These are phyloP conservation scores for Apocynum venetum DNA, from an alignment of 257 asterid species.

Conservation along the genomic window DNA sequence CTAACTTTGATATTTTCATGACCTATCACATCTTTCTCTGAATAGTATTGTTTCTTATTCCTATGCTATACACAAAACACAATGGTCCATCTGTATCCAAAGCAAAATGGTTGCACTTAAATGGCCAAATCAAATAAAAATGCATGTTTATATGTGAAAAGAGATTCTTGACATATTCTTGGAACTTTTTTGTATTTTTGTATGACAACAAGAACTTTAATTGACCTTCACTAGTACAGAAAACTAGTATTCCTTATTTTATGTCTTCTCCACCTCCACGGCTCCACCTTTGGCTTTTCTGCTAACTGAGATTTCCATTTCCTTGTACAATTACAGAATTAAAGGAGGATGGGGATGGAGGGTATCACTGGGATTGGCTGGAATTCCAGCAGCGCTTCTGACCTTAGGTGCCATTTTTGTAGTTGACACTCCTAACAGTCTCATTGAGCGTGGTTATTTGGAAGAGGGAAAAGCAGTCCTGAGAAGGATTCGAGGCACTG, in stretches of 20 bases:
- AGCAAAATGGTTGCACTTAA: neutral
- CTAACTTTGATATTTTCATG: neutral
- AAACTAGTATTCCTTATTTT: too few relatives aligned
- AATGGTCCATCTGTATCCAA: too few relatives aligned
- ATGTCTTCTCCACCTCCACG: too few relatives aligned
- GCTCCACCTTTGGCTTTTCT: too few relatives aligned
- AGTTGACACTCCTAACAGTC: constrained; percentile 83
- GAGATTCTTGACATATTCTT: too few relatives aligned
- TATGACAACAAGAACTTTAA: too few relatives aligned
- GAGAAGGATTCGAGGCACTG: constrained; percentile 65
- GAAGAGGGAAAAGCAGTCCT: constrained; percentile 76
- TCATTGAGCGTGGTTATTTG: constrained; percentile 69
- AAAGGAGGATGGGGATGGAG: constrained; percentile 91
- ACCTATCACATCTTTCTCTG: neutral
- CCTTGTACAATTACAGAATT: constrained; percentile 35
- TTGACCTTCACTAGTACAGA: too few relatives aligned
- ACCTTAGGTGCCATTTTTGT: constrained; percentile 70
- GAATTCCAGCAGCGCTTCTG: constrained; percentile 69
- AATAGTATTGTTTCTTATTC: neutral
- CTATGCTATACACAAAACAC: too few relatives aligned
- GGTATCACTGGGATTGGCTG: constrained; percentile 77
- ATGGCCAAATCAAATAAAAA: neutral
- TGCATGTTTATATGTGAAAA: too few relatives aligned
- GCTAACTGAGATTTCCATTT: neutral
- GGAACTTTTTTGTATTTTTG: too few relatives aligned